Conservation (phyloP, 1,284 basidiomycete genomes). For the Thecaphora frezii region DNA sequence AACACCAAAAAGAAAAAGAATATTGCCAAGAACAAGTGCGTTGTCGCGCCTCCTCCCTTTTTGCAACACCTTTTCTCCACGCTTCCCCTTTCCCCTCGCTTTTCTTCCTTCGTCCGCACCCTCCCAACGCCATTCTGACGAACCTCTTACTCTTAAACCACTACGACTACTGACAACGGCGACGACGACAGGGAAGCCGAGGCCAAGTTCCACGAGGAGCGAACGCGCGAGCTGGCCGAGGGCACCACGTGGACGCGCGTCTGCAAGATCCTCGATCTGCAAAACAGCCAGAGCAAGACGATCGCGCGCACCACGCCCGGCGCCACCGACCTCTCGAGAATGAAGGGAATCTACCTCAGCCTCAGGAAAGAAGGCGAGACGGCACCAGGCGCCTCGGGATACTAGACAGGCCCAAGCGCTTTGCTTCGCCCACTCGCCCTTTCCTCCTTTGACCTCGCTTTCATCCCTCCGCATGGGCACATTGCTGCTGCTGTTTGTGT, state of each 20-base stretch:
- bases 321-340: conserved; percentile 82
- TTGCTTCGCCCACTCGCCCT: too few relatives aligned
- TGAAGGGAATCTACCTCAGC: conserved; percentile 67
- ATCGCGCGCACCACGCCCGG: conserved; percentile 82
- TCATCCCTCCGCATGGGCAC: too few relatives aligned
- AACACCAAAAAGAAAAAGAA: conserved; percentile 86
- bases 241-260: conserved; percentile 98
- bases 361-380: conserved; percentile 54
- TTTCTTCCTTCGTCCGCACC: not conserved
- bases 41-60: conserved; percentile 19
- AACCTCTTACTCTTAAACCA: not conserved
- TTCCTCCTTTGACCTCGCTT: too few relatives aligned
- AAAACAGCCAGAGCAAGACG: conserved; percentile 95
- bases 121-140: too few relatives aligned
- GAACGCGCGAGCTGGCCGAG: conserved; percentile 76
- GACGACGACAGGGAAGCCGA: conserved; percentile 77
- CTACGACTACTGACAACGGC: too few relatives aligned
- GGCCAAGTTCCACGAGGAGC: conserved; percentile 73
- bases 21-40: conserved; percentile 94
- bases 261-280: conserved; percentile 79
- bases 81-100: not conserved
- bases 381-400: conserved; percentile 54
- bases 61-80: too few relatives aligned
- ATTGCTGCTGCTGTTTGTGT: too few relatives aligned
- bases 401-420: conserved; percentile 11